Percentiles rank a stretch among this genome's conserved stretches.
Evolutionary conservation across 148 eudicot genomes (phyloP).

Genomic region (Camellia lanceoleosa): DNA sequence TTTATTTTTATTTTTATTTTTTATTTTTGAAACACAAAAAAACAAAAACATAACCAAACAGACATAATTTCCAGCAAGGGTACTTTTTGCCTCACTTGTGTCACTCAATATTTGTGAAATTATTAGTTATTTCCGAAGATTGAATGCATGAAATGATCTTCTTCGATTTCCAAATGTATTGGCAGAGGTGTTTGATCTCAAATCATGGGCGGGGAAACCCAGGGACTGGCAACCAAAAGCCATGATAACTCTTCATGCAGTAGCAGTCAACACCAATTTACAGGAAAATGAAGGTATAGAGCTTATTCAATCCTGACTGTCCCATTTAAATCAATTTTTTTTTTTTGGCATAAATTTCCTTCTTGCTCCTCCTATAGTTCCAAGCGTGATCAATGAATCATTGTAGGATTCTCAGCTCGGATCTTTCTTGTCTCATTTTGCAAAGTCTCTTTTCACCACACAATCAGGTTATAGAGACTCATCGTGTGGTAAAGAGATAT

Average conservation of each 20-base stretch:
- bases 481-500: too few relatives aligned
- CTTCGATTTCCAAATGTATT: conserved; percentile 9
- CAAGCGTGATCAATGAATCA: background rate
- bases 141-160: background rate
- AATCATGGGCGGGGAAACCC: conserved; percentile 71
- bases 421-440: too few relatives aligned
- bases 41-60: background rate
- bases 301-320: background rate
- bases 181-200: conserved; percentile 61
- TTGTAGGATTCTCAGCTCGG: background rate
- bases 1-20: too few relatives aligned
- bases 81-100: background rate
- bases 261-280: conserved; percentile 86
- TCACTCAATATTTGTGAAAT: background rate
- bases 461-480: too few relatives aligned
- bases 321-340: background rate
- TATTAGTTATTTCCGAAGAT: background rate
- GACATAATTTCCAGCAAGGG: background rate
- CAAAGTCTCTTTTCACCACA: too few relatives aligned
- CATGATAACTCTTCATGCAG: conserved; percentile 70
- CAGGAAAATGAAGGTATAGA: conserved; percentile 73
- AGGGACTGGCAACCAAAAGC: conserved; percentile 89
- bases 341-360: background rate
- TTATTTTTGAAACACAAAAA: too few relatives aligned
- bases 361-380: background rate